These are phyloP conservation scores for Umbelopsis ramanniana DNA, from an alignment of 192 early-diverging fungal species.

Conservation along the genomic window DNA sequence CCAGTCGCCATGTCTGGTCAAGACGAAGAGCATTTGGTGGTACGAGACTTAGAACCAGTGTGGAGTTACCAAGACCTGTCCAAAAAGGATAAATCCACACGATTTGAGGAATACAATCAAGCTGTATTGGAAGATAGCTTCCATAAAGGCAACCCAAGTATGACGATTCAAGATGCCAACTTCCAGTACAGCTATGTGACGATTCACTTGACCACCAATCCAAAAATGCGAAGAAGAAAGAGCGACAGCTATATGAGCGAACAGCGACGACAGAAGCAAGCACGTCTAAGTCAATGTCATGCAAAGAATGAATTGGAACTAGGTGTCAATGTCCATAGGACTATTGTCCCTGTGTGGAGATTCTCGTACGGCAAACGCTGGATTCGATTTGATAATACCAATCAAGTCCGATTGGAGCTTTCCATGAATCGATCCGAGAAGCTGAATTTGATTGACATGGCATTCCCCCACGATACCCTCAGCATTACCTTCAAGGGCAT, in stretches of 20 bases:
- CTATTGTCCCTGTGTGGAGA: constrained; percentile 34
- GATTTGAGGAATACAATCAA: constrained; percentile 19
- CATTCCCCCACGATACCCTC: constrained; percentile 11
- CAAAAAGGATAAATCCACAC: neutral
- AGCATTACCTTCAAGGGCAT: neutral
- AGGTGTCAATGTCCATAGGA: constrained; percentile 27
- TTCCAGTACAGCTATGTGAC: constrained; percentile 19
- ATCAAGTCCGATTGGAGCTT: constrained; percentile 37
- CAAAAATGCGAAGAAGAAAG: constrained; percentile 20
- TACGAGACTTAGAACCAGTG: constrained; percentile 11
- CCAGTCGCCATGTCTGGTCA: neutral
- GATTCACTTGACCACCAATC: constrained; percentile 1
- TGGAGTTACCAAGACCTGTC: constrained; percentile 14
- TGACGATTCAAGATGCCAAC: constrained; percentile 19
- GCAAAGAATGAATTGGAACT: constrained; percentile 10
- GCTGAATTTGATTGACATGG: constrained; percentile 7
- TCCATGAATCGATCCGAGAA: constrained; percentile 13
- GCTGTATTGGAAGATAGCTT: constrained; percentile 8
- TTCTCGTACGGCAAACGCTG: constrained; percentile 38
- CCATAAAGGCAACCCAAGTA: constrained; percentile 13
- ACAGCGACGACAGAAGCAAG: constrained; percentile 18
- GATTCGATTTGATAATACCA: constrained; percentile 35
- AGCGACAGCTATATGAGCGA: constrained; percentile 16
- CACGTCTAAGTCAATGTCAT: constrained; percentile 10
- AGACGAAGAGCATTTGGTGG: constrained; percentile 4